phyloP scores from a whole-genome alignment of 331 rosid species.

The Prunus yedoensis region DNA sequence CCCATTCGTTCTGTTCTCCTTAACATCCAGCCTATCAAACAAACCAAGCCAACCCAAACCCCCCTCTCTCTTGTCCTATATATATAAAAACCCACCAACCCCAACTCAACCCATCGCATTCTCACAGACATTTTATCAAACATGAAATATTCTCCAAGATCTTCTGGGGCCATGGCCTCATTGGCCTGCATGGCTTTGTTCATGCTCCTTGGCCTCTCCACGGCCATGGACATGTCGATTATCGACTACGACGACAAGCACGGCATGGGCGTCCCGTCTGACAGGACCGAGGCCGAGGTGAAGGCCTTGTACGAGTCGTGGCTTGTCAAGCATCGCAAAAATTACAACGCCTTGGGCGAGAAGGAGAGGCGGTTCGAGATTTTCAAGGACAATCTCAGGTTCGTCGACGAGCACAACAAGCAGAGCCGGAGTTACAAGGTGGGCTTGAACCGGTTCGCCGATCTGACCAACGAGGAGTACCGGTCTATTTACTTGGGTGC shows the following conservation, averaged over 20 bases:
- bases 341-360: slow-evolving; percentile 69
- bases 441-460: slow-evolving; percentile 74
- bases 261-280: slow-evolving; percentile 17
- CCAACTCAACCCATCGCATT: not conserved
- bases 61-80: not conserved
- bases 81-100: not conserved
- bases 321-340: slow-evolving; percentile 62
- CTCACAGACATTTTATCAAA: not conserved
- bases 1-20: not conserved
- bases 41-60: not conserved
- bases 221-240: slow-evolving; percentile 68
- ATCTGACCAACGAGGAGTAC: slow-evolving; percentile 74
- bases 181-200: slow-evolving; percentile 6
- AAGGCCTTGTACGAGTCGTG: slow-evolving; percentile 59
- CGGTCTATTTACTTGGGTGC: slow-evolving; percentile 47
- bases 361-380: slow-evolving; percentile 57
- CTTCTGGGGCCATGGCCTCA: not conserved
- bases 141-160: not conserved
- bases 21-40: not conserved
- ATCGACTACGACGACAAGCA: slow-evolving; percentile 55
- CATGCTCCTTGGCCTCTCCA: slow-evolving; percentile 15
- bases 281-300: slow-evolving; percentile 33
- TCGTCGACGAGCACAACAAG: slow-evolving; percentile 53
- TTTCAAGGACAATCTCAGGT: slow-evolving; percentile 66
- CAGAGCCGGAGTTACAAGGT: slow-evolving; percentile 36